Evolutionary conservation across 2,329 filamentous ascomycete genomes (phyloP).

Genomic region (Bipolaris sorokiniana): DNA sequence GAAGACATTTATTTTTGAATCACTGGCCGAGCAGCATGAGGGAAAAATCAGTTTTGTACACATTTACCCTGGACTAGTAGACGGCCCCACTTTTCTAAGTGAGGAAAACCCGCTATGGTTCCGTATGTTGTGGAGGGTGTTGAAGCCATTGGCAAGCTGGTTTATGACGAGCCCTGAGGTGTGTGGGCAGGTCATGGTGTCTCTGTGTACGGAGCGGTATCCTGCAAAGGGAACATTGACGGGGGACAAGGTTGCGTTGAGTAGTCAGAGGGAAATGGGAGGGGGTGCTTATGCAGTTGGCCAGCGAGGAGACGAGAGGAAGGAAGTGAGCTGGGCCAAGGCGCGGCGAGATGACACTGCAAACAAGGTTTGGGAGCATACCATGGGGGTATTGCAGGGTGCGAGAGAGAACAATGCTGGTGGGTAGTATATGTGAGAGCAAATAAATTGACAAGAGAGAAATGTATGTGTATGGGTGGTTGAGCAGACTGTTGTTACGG

Average conservation of each 20-base stretch:
- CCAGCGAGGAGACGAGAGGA: slow-evolving; percentile 29
- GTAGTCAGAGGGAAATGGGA: slow-evolving; percentile 29
- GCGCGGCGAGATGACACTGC: slow-evolving; percentile 33
- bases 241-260: slow-evolving; percentile 18
- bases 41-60: slow-evolving; percentile 41
- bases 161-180: slow-evolving; percentile 32
- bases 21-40: slow-evolving; percentile 30
- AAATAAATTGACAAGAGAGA: not conserved
- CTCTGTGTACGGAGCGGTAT: slow-evolving; percentile 30
- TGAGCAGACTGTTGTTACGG: not conserved
- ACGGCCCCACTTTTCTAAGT: slow-evolving; percentile 36
- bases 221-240: slow-evolving; percentile 31
- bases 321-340: slow-evolving; percentile 24
- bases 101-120: slow-evolving; percentile 40
- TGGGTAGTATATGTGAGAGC: not conserved
- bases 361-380: slow-evolving; percentile 43
- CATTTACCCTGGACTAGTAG: slow-evolving; percentile 43
- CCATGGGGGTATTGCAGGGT: slow-evolving; percentile 20
- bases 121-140: slow-evolving; percentile 31
- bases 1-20: slow-evolving; percentile 41
- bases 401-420: not conserved
- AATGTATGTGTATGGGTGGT: not conserved
- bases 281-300: slow-evolving; percentile 38
- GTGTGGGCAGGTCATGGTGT: slow-evolving; percentile 45
- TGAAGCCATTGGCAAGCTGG: slow-evolving; percentile 32